Evolutionary conservation across 805 yeast genomes (phyloP), one percentile per base, ranked within the genome.

Genomic region (Torulaspora franciscae): DNA sequence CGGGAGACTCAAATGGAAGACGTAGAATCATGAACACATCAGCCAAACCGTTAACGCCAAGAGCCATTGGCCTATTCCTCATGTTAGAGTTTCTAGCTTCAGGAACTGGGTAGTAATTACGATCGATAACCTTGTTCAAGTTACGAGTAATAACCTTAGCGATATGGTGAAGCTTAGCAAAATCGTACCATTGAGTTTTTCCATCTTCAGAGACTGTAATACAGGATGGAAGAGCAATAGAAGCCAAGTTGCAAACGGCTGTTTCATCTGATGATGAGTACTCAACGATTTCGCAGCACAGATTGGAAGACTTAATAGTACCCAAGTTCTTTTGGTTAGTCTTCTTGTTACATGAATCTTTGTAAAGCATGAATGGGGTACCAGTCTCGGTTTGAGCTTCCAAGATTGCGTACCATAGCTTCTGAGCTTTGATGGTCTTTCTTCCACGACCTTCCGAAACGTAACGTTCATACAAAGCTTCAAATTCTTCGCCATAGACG

Each of bases 1-100:
- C 84, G 26, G 73, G 69, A 29, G 95, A 85, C 55, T 88, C 97
- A 64, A 90, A 91, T 34, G 97, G 93, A 47, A 87, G 59, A 58
- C 95, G 79, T 50, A 91, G 71, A 52, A 76, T 73, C 75, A 87
- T 77, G 66, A 88, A 91, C 1, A 83, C 74, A 66, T 91, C 98
- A 24, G 98, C 96, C 43, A 91, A 73, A 47, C 99, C 99, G 67
- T 91, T 96, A n/a, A 91, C 96, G 55, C 99, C 99, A 17, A 91
- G 68, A n/a, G 97, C 97, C 58, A 91, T 79, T 15, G 99, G 98
- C 57, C 99, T 76, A 66, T 91, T 84, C 59, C 80, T 80, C 73
- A 78, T 69, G 66, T 93, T 91, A 13, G 96, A 86, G 37, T 50
- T 60, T 57, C 74, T 75, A 4, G 98, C 91, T 52, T 79, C 84